A percentile compares a stretch with the other conserved stretches of the same genome.
phyloP scores from a whole-genome alignment of 2,329 filamentous ascomycete species.

The Pseudofabraea citricarpa region DNA sequence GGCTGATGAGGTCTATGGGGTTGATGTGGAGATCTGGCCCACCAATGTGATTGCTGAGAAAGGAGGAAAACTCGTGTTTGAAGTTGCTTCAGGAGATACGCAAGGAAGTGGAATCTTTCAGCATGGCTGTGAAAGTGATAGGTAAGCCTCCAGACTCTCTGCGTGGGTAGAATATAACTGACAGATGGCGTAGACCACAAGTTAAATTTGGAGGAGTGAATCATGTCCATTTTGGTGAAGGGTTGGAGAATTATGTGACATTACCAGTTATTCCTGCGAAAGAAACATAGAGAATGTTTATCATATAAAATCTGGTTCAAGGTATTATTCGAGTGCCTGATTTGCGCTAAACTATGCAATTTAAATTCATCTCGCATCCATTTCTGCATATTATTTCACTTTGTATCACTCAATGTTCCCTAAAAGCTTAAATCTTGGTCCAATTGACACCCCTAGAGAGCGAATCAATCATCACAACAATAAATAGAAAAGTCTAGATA shows the following conservation, averaged over 20 bases:
- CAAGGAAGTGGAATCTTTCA: constrained; percentile 54
- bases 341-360: too few species aligned
- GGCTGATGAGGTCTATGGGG: constrained; percentile 48
- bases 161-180: too few species aligned
- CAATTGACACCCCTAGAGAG: too few species aligned
- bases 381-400: too few species aligned
- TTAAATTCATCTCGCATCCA: too few species aligned
- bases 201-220: constrained; percentile 43
- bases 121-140: constrained; percentile 45
- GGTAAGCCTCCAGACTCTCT: constrained; percentile 27
- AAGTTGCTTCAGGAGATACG: constrained; percentile 52
- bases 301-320: too few species aligned
- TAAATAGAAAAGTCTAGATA: too few species aligned
- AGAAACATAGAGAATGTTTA: too few species aligned
- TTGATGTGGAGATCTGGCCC: constrained; percentile 62
- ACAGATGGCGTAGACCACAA: constrained; percentile 25
- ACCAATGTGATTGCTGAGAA: constrained; percentile 52
- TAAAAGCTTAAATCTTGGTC: too few species aligned
- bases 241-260: constrained; percentile 44
- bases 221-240: constrained; percentile 46
- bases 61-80: constrained; percentile 49
- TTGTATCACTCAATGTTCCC: too few species aligned
- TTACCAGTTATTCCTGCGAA: constrained; percentile 46
- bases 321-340: too few species aligned
- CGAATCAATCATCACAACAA: too few species aligned